Base-by-base conservation (phyloP, 148 eudicot genomes). In the Rhododendron mucronatum region DNA sequence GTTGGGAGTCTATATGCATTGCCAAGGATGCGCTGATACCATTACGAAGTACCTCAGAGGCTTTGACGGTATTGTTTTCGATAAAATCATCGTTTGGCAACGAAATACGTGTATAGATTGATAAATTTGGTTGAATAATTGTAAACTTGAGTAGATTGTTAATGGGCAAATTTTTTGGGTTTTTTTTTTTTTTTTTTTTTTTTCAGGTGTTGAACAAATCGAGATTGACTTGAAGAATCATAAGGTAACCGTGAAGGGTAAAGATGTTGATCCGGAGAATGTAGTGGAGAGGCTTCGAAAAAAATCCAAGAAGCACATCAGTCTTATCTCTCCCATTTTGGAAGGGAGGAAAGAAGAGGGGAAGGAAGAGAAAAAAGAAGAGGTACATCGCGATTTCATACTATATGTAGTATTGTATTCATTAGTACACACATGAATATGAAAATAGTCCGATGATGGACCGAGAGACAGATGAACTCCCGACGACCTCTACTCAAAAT, bases 121-220 rank as follows among this genome's bases (percentile, higher is more conserved):
- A 57, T 57, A 18, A 57, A 55, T 3, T 78, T 16, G 5, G 14
- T 13, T 55, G 61, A 15, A 13, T 37, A n/a, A 2, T 2, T 33
- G 39, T 16, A 33, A 51, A 21, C 1, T 3, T 9, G 9, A 44
- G 28, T 14, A 74, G 45, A 30, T 37, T 1, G 28, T 44, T 20
- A 71, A 67, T 23, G 23, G 9, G 67, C 7, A 55, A 0, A 0
- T 18, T 35, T 4, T 6, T 53, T 8, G 7, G 20, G 7, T n/a
- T 2, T 83, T 41, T 20, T 33, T 33, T 2, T 87, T 41, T 20
- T n/a, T n/a, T n/a, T n/a, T n/a, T 69, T 61, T 18, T 45, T 44
- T 65, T 67, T 74, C 84, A 93, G 98, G 98, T 20, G 93, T 93
- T 35, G 92, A 89, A 73, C 88, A 82, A 33, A 85, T 95, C 7